Percentiles rank a stretch among this genome's conserved stretches.
These are phyloP conservation scores for Lentinus tigrinus DNA, from an alignment of 768 basidiomycete genomes.

Conservation along the genomic window DNA sequence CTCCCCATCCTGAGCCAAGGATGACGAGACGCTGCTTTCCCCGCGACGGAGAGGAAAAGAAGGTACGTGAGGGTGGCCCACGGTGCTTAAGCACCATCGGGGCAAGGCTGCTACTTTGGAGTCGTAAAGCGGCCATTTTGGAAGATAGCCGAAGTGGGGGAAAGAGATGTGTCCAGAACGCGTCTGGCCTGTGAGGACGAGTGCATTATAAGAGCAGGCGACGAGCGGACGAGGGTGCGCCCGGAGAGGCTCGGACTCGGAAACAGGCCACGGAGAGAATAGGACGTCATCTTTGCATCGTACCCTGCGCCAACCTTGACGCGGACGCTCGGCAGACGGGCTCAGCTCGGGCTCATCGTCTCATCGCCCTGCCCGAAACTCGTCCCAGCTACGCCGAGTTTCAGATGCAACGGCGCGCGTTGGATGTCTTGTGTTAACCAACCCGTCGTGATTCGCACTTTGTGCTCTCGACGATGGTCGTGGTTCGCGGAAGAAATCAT, in stretches of 20 bases:
- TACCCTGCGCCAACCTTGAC: too few species aligned
- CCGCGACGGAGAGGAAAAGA: slow-evolving; percentile 20
- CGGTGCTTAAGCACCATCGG: neutral
- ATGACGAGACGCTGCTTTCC: slow-evolving; percentile 54
- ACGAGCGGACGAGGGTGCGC: neutral
- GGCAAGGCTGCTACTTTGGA: too few species aligned
- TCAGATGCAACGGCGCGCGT: too few species aligned
- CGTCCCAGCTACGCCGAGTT: too few species aligned
- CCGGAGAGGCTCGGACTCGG: slow-evolving; percentile 7
- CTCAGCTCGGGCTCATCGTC: too few species aligned
- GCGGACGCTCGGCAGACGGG: too few species aligned
- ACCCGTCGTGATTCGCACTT: neutral
- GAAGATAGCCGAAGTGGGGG: too few species aligned
- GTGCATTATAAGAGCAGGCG: neutral
- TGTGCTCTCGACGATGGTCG: neutral
- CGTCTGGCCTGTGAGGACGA: too few species aligned
- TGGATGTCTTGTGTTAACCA: too few species aligned
- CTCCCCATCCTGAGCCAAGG: slow-evolving; percentile 78
- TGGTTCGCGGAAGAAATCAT: neutral
- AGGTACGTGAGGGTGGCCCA: slow-evolving; percentile 14
- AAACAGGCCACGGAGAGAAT: neutral
- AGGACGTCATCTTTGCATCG: slow-evolving; percentile 1
- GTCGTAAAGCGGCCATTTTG: too few species aligned
- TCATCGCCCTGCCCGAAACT: too few species aligned
- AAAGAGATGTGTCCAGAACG: too few species aligned